Evolutionary conservation across 805 yeast species (phyloP).

Genomic region (Zygotorulaspora sp.): DNA sequence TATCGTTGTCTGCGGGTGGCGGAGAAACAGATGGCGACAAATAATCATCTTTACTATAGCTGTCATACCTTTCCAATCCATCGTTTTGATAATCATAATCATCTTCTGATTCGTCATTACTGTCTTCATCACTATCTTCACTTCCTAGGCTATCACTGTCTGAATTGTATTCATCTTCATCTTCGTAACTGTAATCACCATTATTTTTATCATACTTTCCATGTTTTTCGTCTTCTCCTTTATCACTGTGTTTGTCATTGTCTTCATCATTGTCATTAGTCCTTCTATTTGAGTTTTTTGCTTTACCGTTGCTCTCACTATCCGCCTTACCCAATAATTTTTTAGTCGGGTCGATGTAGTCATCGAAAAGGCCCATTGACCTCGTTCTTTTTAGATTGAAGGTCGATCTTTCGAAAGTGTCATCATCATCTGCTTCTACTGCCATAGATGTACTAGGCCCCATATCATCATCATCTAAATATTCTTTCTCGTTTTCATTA

Average conservation of each 20-base stretch:
- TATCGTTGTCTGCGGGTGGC: constrained; percentile 32
- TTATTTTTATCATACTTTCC: constrained; percentile 8
- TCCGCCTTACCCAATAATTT: constrained; percentile 36
- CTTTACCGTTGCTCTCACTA: constrained; percentile 20
- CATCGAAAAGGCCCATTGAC: constrained; percentile 75
- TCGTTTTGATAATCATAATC: constrained; percentile 10
- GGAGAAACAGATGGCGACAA: constrained; percentile 35
- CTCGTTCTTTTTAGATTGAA: constrained; percentile 77
- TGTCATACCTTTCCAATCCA: constrained; percentile 6
- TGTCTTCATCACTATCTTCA: constrained; percentile 4
- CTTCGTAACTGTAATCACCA: constrained; percentile 5
- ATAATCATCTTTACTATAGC: constrained; percentile 7
- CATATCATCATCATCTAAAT: constrained; percentile 30
- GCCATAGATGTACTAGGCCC: constrained; percentile 44
- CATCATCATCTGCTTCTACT: constrained; percentile 66
- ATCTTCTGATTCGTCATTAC: constrained; percentile 10
- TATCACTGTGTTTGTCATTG: constrained; percentile 7
- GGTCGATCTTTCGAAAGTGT: constrained; percentile 63
- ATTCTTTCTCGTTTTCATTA: constrained; percentile 4
- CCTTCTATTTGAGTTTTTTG: constrained; percentile 5
- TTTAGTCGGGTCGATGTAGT: constrained; percentile 50
- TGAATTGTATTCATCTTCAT: constrained; percentile 19
- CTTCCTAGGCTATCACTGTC: constrained; percentile 9
- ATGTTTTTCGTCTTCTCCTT: constrained; percentile 18
- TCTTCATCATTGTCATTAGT: constrained; percentile 9